These are phyloP conservation scores for Vanrija pseudolonga DNA, from an alignment of 1,284 basidiomycete species.

Conservation along the genomic window DNA sequence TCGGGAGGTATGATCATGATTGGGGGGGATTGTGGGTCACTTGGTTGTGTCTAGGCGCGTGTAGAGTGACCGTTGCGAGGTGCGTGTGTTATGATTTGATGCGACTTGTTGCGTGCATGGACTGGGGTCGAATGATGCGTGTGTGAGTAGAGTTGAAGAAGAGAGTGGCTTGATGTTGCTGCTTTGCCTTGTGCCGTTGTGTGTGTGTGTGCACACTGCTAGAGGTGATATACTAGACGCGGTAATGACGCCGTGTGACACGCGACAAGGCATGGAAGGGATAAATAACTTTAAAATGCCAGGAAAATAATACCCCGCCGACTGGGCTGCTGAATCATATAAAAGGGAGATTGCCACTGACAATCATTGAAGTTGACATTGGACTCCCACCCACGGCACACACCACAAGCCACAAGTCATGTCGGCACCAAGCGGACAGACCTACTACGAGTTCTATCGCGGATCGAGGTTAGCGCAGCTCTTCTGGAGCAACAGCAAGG, in stretches of 20 bases:
- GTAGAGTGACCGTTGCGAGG: neutral
- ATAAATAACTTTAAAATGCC: neutral
- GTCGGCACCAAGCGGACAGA: constrained; percentile 39
- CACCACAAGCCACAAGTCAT: too few relatives aligned
- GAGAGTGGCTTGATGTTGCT: neutral
- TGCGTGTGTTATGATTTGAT: neutral
- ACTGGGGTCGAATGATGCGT: neutral
- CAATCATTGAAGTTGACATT: neutral
- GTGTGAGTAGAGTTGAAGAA: neutral
- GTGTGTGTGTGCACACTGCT: too few relatives aligned
- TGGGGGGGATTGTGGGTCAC: neutral
- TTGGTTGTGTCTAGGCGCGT: neutral
- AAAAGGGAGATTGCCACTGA: neutral
- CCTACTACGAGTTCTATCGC: constrained; percentile 87
- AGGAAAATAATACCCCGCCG: neutral
- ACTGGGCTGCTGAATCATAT: neutral
- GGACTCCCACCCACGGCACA: too few relatives aligned
- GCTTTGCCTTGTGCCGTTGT: too few relatives aligned
- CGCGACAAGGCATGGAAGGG: too few relatives aligned
- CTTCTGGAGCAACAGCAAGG: too few relatives aligned
- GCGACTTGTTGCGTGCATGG: too few relatives aligned
- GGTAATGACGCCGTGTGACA: too few relatives aligned
- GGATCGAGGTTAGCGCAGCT: constrained; percentile 36
- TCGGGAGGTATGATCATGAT: constrained; percentile 24
- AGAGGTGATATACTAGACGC: too few relatives aligned